phyloP scores from a whole-genome alignment of 371 early-diverging fungal species.

The Mortierella sp. region DNA sequence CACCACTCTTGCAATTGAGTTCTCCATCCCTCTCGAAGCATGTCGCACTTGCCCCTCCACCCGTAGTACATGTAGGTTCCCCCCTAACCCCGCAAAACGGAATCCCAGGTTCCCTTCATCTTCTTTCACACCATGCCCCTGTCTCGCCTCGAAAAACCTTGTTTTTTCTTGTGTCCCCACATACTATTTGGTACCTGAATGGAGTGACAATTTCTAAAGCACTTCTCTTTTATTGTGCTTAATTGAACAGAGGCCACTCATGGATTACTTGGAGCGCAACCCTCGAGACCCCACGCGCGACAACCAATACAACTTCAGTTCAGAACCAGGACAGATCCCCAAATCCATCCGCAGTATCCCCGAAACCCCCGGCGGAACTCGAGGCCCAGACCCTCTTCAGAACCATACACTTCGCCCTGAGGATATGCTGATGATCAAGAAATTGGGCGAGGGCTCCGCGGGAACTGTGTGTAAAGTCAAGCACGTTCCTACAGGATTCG shows the following conservation, averaged over 20 bases:
- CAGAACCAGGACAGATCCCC: conserved; percentile 26
- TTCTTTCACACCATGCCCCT: neutral
- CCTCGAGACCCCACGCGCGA: conserved; percentile 50
- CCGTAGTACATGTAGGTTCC: conserved; percentile 35
- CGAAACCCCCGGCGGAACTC: conserved; percentile 56
- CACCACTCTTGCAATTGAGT: conserved; percentile 43
- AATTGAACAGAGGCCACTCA: conserved; percentile 33
- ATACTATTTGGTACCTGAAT: neutral
- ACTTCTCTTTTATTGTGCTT: neutral
- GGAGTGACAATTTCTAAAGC: neutral
- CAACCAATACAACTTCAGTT: conserved; percentile 27
- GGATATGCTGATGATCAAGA: conserved; percentile 48
- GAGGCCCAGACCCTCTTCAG: conserved; percentile 52
- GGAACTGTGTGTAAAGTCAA: conserved; percentile 93
- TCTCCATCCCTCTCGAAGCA: conserved; percentile 22
- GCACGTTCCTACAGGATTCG: conserved; percentile 80
- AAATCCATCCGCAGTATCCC: conserved; percentile 52
- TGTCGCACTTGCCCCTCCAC: conserved; percentile 31
- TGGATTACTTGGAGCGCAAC: conserved; percentile 46
- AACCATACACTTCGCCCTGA: conserved; percentile 55
- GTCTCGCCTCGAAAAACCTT: neutral
- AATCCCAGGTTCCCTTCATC: neutral
- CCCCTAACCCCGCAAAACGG: too few relatives aligned
- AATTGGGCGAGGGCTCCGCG: conserved; percentile 94
- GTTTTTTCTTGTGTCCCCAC: neutral